Evolutionary conservation across 2,329 filamentous ascomycete genomes (phyloP), one percentile per base, ranked within the genome.

Genomic region (Aphanoascus verrucosus): DNA sequence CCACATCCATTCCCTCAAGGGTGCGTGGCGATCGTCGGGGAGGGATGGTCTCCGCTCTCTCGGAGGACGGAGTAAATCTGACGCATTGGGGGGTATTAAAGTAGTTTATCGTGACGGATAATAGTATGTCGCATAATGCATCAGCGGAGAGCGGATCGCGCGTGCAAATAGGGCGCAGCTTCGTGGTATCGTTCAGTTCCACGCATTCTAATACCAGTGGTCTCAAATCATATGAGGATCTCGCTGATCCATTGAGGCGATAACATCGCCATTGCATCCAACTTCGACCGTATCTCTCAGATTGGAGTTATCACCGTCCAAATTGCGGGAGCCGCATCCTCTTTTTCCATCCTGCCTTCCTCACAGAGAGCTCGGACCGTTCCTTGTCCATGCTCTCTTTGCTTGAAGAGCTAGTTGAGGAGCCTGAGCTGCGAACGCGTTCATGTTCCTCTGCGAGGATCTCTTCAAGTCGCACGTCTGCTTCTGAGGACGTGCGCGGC

Each of bases 401-500:
- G 9, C 51, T 31, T 11, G 43, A 46, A 6, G 45, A 42, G n/a
- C 15, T 46, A 2, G 51, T 48, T 35, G 51, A 53, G 35, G 51
- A 53, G 44, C 23, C 17, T 2, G 51, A 53, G 31, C 45, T 53
- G 17, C 35, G 43, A n/a, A 53, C 28, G 7, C 52, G 52, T 9
- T 47, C 38, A 50, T 52, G 43, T 34, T 58, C 53, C 17, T 49
- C 52, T 1, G 57, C 57, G 6, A 58, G 57, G 23, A 58, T 57
- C 14, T 58, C 57, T 50, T 58, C 57, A 8, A 58, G 55, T 19
- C 47, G 53, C 3, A 57, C 55, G 35, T 58, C 57, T n/a, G 56
- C 57, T 32, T 51, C 51, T 11, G 56, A 55, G 17, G 48, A 54
- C 15, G 45, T 53, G 19, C 54, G 51, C 20, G 43, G 47, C 32